Evolutionary conservation across 139 green algal species (phyloP), one percentile per base, ranked within the genome.

Genomic region (Gonium pectorale): DNA sequence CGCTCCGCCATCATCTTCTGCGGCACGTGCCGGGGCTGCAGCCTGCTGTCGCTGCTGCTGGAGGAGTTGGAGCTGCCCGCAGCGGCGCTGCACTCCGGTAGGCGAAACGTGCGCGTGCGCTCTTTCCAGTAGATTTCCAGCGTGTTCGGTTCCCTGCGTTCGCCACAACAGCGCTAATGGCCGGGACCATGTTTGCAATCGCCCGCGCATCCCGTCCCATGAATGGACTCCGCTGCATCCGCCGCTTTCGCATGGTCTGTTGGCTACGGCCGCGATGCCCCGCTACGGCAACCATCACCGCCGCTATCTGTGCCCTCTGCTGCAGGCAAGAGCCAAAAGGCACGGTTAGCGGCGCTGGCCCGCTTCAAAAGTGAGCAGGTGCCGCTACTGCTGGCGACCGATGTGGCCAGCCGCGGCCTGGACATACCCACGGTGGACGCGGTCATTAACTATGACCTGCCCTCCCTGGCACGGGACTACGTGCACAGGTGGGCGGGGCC

Each of bases 401-500:
- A 99, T 81, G 96, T 99, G 3, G 97, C 96, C 0, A 93, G 89
- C 3, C 84, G 98, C 13, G 97, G 97, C 7, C 91, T 99, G 69
- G 97, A 99, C 92, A 99, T 99, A 43, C 92, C 95, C 31, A 93
- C 89, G 0, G 97, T 99, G 52, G 94, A 99, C 77, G 87, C 96
- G 19, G 97, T 99, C 9, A 83, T 99, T 79, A 99, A 98, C 86
- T 99, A 70, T 43, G 82, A 87, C 70, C 49, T 87, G 82, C 82
- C 71, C 43, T 22, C 80, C 56, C 26, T 89, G 52, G 60, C 68
- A 19, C 72, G 90, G 2, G 94, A 98, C 86, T 98, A 98, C 67
- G 95, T 98, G 56, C 96, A 98, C 89, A 81, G 94, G 88, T 90
- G 59, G 49, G 49, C n/a, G n/a, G n/a, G n/a, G n/a, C n/a, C n/a